These are phyloP conservation scores for Apiotrichum veenhuisii DNA, from an alignment of 1,284 basidiomycete genomes.

Conservation along the genomic window DNA sequence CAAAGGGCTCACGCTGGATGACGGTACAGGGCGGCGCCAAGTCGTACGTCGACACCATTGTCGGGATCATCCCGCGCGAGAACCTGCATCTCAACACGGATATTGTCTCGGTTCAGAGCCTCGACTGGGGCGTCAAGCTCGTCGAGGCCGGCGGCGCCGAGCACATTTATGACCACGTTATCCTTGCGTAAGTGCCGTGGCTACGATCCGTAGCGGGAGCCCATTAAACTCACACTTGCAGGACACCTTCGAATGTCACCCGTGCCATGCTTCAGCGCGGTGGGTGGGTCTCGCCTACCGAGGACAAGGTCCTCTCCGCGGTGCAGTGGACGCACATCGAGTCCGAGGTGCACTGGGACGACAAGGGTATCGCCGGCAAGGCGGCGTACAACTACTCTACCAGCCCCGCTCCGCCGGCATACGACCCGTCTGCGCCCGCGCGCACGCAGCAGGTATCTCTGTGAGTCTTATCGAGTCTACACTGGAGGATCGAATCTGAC, in stretches of 20 bases:
- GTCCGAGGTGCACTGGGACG: conserved; percentile 71
- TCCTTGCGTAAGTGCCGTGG: conserved; percentile 63
- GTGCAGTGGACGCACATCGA: conserved; percentile 70
- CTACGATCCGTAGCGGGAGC: too few relatives aligned
- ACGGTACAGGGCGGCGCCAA: conserved; percentile 69
- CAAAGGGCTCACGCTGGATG: conserved; percentile 65
- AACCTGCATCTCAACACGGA: conserved; percentile 63
- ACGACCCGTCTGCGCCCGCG: conserved; percentile 4
- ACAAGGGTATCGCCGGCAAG: background rate
- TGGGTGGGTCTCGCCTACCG: conserved; percentile 55
- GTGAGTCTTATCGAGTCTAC: conserved; percentile 53
- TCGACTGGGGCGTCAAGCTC: conserved; percentile 33
- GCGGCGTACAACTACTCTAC: conserved; percentile 1
- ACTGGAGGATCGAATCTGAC: too few relatives aligned
- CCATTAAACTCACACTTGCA: too few relatives aligned
- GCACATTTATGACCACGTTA: conserved; percentile 65
- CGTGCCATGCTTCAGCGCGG: conserved; percentile 60
- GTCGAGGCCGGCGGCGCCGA: conserved; percentile 36
- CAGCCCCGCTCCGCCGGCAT: conserved; percentile 12
- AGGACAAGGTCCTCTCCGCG: conserved; percentile 58
- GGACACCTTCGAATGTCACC: conserved; percentile 64
- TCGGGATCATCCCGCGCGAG: conserved; percentile 56
- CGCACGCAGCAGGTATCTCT: conserved; percentile 53
- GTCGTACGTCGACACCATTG: conserved; percentile 63
- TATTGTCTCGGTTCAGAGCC: conserved; percentile 48